Evolutionary conservation across 2,329 filamentous ascomycete genomes (phyloP).

Genomic region (Davidsoniella australis): DNA sequence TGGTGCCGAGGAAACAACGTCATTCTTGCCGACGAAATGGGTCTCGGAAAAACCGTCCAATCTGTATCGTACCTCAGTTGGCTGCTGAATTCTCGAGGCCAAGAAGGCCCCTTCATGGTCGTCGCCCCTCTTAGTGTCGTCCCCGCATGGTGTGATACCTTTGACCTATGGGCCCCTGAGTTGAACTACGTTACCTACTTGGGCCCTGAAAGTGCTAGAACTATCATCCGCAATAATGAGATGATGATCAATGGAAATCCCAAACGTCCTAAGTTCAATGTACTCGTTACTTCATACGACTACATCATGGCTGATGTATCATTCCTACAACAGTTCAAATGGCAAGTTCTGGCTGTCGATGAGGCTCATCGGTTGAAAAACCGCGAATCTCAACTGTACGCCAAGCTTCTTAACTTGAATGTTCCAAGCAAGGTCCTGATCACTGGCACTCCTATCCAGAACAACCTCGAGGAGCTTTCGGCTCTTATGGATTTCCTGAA

Average conservation of each 20-base stretch:
- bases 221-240: slow-evolving; percentile 79
- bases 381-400: slow-evolving; percentile 81
- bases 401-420: slow-evolving; percentile 69
- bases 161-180: slow-evolving; percentile 90
- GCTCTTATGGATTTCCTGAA: slow-evolving; percentile 93
- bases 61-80: slow-evolving; percentile 95
- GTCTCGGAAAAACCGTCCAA: slow-evolving; percentile 93
- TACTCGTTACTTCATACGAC: slow-evolving; percentile 94
- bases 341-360: slow-evolving; percentile 92
- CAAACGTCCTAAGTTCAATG: slow-evolving; percentile 87
- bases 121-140: slow-evolving; percentile 96
- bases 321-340: slow-evolving; percentile 80
- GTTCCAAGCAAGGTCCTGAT: slow-evolving; percentile 82
- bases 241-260: slow-evolving; percentile 72
- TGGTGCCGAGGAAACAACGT: slow-evolving; percentile 92
- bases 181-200: slow-evolving; percentile 95
- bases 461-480: slow-evolving; percentile 82
- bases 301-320: slow-evolving; percentile 77
- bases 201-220: slow-evolving; percentile 71
- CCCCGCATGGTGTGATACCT: slow-evolving; percentile 95
- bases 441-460: slow-evolving; percentile 93
- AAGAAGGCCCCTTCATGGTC: slow-evolving; percentile 90
- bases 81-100: slow-evolving; percentile 74
- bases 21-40: slow-evolving; percentile 97
- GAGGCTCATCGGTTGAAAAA: slow-evolving; percentile 97